Evolutionary conservation across 768 basidiomycete genomes (phyloP).

Genomic region (Hypholoma fasciculare): DNA sequence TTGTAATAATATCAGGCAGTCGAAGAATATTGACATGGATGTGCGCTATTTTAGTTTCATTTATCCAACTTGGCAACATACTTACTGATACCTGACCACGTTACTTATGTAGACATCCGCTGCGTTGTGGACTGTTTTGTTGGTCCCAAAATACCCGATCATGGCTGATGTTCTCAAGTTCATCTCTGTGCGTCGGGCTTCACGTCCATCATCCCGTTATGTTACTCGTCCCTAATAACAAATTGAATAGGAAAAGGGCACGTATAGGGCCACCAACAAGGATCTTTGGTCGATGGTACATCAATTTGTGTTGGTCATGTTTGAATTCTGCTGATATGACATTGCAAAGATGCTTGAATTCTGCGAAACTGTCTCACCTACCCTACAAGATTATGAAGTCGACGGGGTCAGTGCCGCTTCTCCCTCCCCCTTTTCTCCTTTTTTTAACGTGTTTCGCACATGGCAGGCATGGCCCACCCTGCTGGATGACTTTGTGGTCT

Average conservation of each 20-base stretch:
- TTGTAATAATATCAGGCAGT: constrained; percentile 43
- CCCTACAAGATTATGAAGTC: constrained; percentile 67
- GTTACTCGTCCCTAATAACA: background rate
- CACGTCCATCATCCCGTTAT: background rate
- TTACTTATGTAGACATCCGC: constrained; percentile 53
- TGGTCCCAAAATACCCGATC: constrained; percentile 66
- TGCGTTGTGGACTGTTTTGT: constrained; percentile 75
- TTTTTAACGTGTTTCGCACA: background rate
- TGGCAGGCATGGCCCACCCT: constrained; percentile 80
- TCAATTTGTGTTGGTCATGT: constrained; percentile 3
- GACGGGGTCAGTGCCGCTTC: constrained; percentile 58
- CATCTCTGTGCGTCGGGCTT: constrained; percentile 49
- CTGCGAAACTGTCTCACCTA: constrained; percentile 57
- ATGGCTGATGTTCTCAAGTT: constrained; percentile 66
- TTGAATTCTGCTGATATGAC: constrained; percentile 5
- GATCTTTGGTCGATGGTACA: constrained; percentile 86
- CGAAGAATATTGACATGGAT: constrained; percentile 82
- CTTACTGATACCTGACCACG: background rate
- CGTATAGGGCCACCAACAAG: constrained; percentile 79
- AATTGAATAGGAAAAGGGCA: constrained; percentile 43
- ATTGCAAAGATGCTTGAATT: constrained; percentile 70
- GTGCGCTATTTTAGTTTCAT: constrained; percentile 33
- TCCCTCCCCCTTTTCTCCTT: background rate
- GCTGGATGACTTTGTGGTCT: constrained; percentile 74
- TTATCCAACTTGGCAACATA: background rate